Evolutionary conservation across 23 red algal genomes (phyloP), one percentile per base, ranked within the genome.

Genomic region (Cyanidium caldarium): DNA sequence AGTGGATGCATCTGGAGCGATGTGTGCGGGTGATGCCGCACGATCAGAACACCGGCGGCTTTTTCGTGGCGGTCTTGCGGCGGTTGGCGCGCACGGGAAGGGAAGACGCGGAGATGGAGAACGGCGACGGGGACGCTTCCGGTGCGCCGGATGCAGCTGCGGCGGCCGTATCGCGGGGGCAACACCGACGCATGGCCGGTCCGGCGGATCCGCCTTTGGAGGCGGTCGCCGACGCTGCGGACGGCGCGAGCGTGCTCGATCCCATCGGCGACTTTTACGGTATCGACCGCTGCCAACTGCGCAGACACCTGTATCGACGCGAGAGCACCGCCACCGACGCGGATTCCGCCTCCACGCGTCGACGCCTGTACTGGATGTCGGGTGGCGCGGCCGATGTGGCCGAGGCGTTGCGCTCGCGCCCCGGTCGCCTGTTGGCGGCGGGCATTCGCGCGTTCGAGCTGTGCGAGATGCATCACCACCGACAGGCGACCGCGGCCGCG

Each of bases 1-100:
- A 45, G 2, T 36, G 38, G 38, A 77, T 94, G 70, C 44, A 68
- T 20, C 40, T 94, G 29, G 42, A 81, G 10, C 77, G 58, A 1
- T 95, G 90, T 39, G 72, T 95, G 58, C 72, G 90, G 38, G 42
- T 95, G 28, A 70, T 95, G 45, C 90, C 90, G 33, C 90, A 95
- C 69, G 90, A 95, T 77, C 77, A 88, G 20, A 82, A 95, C 44
- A 87, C 90, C 37, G 90, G 90, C 7, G 90, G 72, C 15, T 95
- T 95, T 56, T 95, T 95, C 45, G 76, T 95, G 26, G 90, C 90
- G 1, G 83, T 95, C 2, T 80, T 95, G n/a, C n/a, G n/a, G n/a
- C n/a, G n/a, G n/a, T n/a, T n/a, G n/a, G n/a, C n/a, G n/a, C n/a
- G n/a, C n/a, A n/a, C n/a, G n/a, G n/a, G n/a, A n/a, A n/a, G n/a